Base-by-base conservation (phyloP, 352 stramenopile species). In the Phytophthora meadii region DNA sequence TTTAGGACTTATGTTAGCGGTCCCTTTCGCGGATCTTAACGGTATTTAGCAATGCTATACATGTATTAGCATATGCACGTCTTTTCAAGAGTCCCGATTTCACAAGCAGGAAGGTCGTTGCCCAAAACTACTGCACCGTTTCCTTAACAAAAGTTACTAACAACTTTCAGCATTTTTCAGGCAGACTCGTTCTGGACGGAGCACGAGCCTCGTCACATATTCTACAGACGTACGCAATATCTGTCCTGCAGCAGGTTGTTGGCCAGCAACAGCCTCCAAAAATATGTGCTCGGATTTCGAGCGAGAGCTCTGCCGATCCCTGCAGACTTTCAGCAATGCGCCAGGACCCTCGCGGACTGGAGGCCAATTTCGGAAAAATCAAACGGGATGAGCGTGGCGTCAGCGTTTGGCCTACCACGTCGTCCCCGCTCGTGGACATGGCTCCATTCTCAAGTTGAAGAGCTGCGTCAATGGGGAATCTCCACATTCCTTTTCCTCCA, bases 281-380 rank as follows among this genome's bases (percentile, higher is more conserved):
- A 36, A 46, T 15, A 45, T 25, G 28, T 34, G 22, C 46, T 50
- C 24, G 12, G 24, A 25, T 19, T 41, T 27, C 17, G 4, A 55
- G 34, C n/a, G 10, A 42, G 30, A 42, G 54, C 30, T 36, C 19
- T 54, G 32, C 25, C 42, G 17, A 61, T 48, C 51, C 30, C 37
- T 45, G 19, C 36, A 54, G 15, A 7, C 51, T 34, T 34, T 36
- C 34, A 44, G 40, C 34, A 34, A 51, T 24, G 8, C 22, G 22
- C 25, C 24, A n/a, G 28, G 51, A 45, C 64, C 58, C 63, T 72
- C 64, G 64, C 64, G 64, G 41, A 72, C 49, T 72, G 51, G 50
- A 55, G 57, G 64, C 32, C 56, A 27, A 64, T 58, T 63, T 46
- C 30, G 30, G 48, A 53, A 58, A 45, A 56, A 54, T 25, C 61